phyloP scores from a whole-genome alignment of 495 filamentous ascomycete species.

The Pyronema domesticum region DNA sequence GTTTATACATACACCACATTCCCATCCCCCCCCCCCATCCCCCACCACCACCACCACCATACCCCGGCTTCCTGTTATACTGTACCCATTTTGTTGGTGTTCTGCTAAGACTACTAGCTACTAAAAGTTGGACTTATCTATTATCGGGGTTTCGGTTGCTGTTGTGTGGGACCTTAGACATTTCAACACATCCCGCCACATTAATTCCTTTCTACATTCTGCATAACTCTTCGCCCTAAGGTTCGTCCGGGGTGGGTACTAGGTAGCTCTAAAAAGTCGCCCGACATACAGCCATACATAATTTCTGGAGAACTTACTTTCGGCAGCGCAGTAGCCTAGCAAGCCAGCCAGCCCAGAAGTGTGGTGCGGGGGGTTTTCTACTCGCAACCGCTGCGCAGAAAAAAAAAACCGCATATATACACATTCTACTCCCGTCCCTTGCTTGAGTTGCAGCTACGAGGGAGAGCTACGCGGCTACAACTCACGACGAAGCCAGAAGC shows the following conservation, averaged over 20 bases:
- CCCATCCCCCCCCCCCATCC: neutral
- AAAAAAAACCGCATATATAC: too few relatives aligned
- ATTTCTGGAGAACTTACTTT: neutral
- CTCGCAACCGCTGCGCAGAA: too few relatives aligned
- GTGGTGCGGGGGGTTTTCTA: too few relatives aligned
- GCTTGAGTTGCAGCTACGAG: too few relatives aligned
- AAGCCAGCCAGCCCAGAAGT: too few relatives aligned
- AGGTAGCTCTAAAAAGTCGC: too few relatives aligned
- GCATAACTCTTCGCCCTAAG: neutral
- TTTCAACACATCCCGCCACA: neutral
- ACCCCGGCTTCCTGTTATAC: neutral
- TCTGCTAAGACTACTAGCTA: too few relatives aligned
- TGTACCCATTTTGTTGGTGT: neutral
- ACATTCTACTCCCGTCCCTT: too few relatives aligned
- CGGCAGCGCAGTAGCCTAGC: neutral
- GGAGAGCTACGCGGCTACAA: neutral
- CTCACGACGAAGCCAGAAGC: neutral
- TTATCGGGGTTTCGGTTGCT: too few relatives aligned
- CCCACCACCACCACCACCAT: neutral
- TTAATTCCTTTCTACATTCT: neutral
- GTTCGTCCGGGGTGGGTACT: neutral
- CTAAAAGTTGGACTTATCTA: too few relatives aligned
- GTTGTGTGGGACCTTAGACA: neutral
- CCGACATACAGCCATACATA: neutral
- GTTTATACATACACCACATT: neutral